Conservation (phyloP, 2,329 filamentous ascomycete species). For the Colletotrichum chlorophyti region DNA sequence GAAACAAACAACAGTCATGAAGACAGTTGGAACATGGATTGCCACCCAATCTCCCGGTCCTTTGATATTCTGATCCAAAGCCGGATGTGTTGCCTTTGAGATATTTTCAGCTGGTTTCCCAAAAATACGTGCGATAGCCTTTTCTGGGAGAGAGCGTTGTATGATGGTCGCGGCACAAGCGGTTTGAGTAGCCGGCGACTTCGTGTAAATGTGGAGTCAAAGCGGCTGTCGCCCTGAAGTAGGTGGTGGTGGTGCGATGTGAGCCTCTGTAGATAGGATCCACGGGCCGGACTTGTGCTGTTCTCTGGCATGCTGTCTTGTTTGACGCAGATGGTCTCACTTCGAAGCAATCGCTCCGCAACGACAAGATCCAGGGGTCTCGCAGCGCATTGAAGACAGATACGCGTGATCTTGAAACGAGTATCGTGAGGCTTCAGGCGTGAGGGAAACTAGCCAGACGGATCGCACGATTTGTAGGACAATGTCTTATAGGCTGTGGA, state of each 20-base stretch:
- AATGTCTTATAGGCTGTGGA: slow-evolving; percentile 33
- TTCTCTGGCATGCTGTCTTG: slow-evolving; percentile 22
- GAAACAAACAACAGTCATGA: no score
- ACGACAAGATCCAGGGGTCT: slow-evolving; percentile 13
- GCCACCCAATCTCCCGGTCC: not conserved
- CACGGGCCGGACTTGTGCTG: slow-evolving; percentile 23
- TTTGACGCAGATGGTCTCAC: slow-evolving; percentile 28
- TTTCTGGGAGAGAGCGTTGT: no score
- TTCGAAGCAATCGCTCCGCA: slow-evolving; percentile 2
- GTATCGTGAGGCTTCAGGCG: slow-evolving; percentile 15
- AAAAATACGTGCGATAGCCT: not conserved
- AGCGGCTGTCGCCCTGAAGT: no score
- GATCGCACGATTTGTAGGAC: slow-evolving; percentile 32
- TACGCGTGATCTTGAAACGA: slow-evolving; percentile 18
- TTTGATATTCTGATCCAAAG: no score
- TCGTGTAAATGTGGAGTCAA: no score
- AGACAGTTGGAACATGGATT: not conserved
- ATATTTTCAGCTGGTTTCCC: not conserved
- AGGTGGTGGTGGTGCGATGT: no score
- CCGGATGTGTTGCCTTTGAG: no score
- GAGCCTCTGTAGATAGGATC: slow-evolving; percentile 3
- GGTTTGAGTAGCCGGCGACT: no score
- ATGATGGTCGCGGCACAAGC: no score
- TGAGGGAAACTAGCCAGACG: slow-evolving; percentile 11
- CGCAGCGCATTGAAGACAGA: slow-evolving; percentile 23